phyloP scores from a whole-genome alignment of 306 rosid genomes.

The Dalbergia cochinchinensis region DNA sequence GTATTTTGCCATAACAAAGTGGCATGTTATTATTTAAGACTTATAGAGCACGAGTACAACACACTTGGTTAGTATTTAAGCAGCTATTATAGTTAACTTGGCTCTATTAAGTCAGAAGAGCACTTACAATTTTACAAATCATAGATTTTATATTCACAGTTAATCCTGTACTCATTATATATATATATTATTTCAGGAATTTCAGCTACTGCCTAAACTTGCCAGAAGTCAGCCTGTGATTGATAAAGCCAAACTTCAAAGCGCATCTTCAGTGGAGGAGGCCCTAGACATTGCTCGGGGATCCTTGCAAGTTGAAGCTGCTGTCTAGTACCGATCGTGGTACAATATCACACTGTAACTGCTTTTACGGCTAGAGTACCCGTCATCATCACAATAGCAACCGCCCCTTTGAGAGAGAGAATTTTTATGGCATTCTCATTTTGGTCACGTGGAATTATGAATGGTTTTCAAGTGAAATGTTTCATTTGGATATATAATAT shows the following conservation, averaged over 20 bases:
- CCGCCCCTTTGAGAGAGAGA: conserved; percentile 33
- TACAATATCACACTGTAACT: conserved; percentile 34
- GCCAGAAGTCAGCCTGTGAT: conserved; percentile 81
- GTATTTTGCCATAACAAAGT: not conserved
- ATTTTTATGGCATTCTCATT: conserved; percentile 29
- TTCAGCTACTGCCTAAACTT: conserved; percentile 87
- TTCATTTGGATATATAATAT: conserved; percentile 26
- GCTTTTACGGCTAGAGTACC: conserved; percentile 30
- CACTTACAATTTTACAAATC: not conserved
- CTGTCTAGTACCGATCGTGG: conserved; percentile 42
- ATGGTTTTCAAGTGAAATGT: conserved; percentile 19
- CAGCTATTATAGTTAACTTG: not conserved
- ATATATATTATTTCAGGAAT: conserved; percentile 63
- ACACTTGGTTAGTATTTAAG: not conserved
- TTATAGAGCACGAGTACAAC: not conserved
- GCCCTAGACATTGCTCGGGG: conserved; percentile 74
- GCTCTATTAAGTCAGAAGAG: conserved; percentile 9
- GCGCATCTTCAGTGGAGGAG: conserved; percentile 84
- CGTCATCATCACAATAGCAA: conserved; percentile 24
- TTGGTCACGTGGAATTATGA: conserved; percentile 17
- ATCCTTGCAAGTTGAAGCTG: conserved; percentile 57
- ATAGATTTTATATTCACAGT: not conserved
- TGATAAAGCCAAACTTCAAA: conserved; percentile 80
- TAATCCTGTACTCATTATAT: not conserved
- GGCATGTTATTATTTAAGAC: not conserved